Base-by-base conservation (phyloP, 768 basidiomycete species). In the Kwoniella europaea region DNA sequence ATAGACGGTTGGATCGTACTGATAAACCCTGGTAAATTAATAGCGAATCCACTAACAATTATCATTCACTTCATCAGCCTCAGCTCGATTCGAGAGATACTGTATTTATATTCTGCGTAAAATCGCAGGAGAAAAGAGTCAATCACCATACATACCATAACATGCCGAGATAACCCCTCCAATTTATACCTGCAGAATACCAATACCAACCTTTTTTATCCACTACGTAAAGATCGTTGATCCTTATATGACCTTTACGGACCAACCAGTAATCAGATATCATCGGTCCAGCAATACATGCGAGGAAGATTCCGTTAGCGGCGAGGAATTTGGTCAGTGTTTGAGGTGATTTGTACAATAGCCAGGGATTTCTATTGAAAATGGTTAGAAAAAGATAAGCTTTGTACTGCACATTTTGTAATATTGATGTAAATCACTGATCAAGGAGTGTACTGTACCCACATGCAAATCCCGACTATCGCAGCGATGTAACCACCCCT, bases 401-500 rank as follows among this genome's bases (percentile, higher is more conserved):
- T n/a, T n/a, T n/a, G n/a, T n/a, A n/a, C n/a, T n/a, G n/a, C n/a
- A n/a, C n/a, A n/a, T n/a, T n/a, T n/a, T n/a, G n/a, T n/a, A n/a
- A n/a, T n/a, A n/a, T n/a, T n/a, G n/a, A n/a, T n/a, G n/a, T n/a
- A n/a, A n/a, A n/a, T n/a, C n/a, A n/a, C n/a, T n/a, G n/a, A n/a
- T n/a, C n/a, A n/a, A n/a, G n/a, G n/a, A n/a, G n/a, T n/a, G n/a
- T n/a, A n/a, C n/a, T n/a, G 16, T 10, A 50, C 46, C 18, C 6
- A 50, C 86, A 91, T 91, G 82, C 86, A 88, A 42, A 92, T 78
- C 5, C 92, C 92, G 50, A 92, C 89, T 59, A 90, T 86, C 9
- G 91, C 91, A 20, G 90, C 90, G 55, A 93, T 84, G 83, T 91
- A 94, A 18, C 92, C 92, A 42, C 93, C 92, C 20, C 92, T 88